Percentiles rank a stretch among this genome's conserved stretches.
These are phyloP conservation scores for Cyclocybe aegerita DNA, from an alignment of 768 basidiomycete species.

Conservation along the genomic window DNA sequence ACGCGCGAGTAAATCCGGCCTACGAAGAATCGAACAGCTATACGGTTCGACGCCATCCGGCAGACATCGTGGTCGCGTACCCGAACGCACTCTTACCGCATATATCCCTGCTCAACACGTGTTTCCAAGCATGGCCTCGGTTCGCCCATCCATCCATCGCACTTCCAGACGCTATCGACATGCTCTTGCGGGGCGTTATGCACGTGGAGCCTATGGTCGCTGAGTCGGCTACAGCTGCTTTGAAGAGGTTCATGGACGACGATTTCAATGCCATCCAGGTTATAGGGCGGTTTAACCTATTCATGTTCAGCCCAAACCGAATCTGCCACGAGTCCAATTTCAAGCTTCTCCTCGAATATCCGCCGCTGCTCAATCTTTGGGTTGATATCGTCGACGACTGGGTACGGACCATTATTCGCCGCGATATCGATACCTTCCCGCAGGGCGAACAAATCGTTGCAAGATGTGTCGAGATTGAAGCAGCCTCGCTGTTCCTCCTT, in stretches of 20 bases:
- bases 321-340: constrained; percentile 63
- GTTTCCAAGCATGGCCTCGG: constrained; percentile 85
- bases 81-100: constrained; percentile 57
- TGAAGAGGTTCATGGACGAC: constrained; percentile 74
- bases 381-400: constrained; percentile 67
- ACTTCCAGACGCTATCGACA: constrained; percentile 65
- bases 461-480: constrained; percentile 63
- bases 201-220: constrained; percentile 80
- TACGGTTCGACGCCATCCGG: constrained; percentile 66
- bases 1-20: constrained; percentile 53
- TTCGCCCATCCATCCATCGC: constrained; percentile 60
- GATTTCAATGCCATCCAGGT: constrained; percentile 53
- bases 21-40: constrained; percentile 73
- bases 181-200: constrained; percentile 78
- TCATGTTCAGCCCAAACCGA: constrained; percentile 69
- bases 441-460: constrained; percentile 45
- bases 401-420: constrained; percentile 48
- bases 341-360: constrained; percentile 65
- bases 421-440: constrained; percentile 35
- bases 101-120: constrained; percentile 70
- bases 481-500: constrained; percentile 74
- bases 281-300: constrained; percentile 62
- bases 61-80: constrained; percentile 64
- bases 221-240: constrained; percentile 63
- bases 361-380: constrained; percentile 74